Base-by-base conservation (phyloP, 352 stramenopile species). In the Paralagenidium karlingii region DNA sequence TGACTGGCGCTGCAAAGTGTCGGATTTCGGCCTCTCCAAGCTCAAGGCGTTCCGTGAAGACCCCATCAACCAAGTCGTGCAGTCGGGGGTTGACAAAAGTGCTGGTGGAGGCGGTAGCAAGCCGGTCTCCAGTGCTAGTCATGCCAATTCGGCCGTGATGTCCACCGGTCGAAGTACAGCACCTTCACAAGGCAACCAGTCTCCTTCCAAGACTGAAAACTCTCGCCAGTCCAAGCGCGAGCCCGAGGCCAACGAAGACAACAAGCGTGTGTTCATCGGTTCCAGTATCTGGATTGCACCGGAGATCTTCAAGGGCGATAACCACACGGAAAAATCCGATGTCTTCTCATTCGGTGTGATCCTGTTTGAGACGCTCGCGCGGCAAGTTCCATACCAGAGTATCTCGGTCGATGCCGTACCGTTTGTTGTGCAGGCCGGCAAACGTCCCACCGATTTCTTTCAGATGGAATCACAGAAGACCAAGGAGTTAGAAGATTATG, bases 211-310 rank as follows among this genome's bases (percentile, higher is more conserved):
- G 16, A 38, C 38, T 19, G 6, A 42, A 22, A 11, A 36, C 45
- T 50, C 18, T 9, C 45, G 45, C 37, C 43, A 2, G 11, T 47
- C 34, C 9, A 9, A 16, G n/a, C 13, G 21, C 18, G 21, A 29
- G 24, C 34, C 34, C 11, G 8, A 21, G 11, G n/a, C n/a, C n/a
- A n/a, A n/a, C n/a, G n/a, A n/a, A n/a, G n/a, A n/a, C n/a, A 28
- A 20, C 12, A 36, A 24, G 2, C 73, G 73, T 2, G 54, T 68
- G 5, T 88, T 90, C 32, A 53, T 83, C n/a, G 82, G 81, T 26
- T 94, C 82, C 3, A 89, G 69, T 34, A 73, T 94, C 32, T 95
- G 83, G 83, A 94, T 94, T 53, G 80, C 83, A 1, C 82, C 83
- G 0, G 80, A 95, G 43, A 68, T 95, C 9, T 94, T 94, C 49